These are phyloP conservation scores for Phialophora tarda DNA, from an alignment of 2,329 filamentous ascomycete genomes.

Conservation along the genomic window DNA sequence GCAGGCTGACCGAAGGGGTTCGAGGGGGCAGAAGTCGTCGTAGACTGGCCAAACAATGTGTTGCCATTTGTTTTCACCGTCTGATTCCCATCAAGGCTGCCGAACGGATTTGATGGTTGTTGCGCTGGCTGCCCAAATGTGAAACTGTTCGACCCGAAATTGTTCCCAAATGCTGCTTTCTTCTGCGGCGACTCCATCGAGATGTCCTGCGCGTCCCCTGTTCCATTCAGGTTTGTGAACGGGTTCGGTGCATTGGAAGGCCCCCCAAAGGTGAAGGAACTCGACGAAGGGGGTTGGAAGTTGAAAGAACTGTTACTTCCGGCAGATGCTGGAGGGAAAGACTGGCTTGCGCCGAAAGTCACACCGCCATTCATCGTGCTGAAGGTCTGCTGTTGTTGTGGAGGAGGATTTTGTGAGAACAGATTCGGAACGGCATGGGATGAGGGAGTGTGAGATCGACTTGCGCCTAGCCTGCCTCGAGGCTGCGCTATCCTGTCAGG, in stretches of 20 bases:
- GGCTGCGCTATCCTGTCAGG: constrained; percentile 31
- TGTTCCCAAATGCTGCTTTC: constrained; percentile 26
- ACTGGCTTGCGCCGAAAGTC: constrained; percentile 30
- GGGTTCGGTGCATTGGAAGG: constrained; percentile 34
- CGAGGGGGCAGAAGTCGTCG: constrained; percentile 17
- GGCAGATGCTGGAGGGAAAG: constrained; percentile 26
- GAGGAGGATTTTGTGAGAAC: constrained; percentile 22
- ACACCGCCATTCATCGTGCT: constrained; percentile 26
- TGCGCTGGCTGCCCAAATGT: constrained; percentile 34
- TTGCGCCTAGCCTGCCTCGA: constrained; percentile 30
- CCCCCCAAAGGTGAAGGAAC: constrained; percentile 34
- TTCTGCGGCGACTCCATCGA: constrained; percentile 39
- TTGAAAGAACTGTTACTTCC: constrained; percentile 30
- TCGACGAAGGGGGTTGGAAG: constrained; percentile 36
- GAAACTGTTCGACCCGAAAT: constrained; percentile 32
- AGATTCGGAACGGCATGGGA: constrained; percentile 15
- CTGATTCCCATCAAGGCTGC: constrained; percentile 25
- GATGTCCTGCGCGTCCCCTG: constrained; percentile 26
- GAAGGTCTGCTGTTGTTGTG: constrained; percentile 30
- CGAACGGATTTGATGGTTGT: constrained; percentile 22
- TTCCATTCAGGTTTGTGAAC: constrained; percentile 37
- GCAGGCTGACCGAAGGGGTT: constrained; percentile 31
- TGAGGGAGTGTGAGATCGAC: constrained; percentile 28
- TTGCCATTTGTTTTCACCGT: constrained; percentile 21
- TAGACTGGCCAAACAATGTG: constrained; percentile 24